phyloP scores from a whole-genome alignment of 768 basidiomycete species.

The Psilocybe tampanensis region DNA sequence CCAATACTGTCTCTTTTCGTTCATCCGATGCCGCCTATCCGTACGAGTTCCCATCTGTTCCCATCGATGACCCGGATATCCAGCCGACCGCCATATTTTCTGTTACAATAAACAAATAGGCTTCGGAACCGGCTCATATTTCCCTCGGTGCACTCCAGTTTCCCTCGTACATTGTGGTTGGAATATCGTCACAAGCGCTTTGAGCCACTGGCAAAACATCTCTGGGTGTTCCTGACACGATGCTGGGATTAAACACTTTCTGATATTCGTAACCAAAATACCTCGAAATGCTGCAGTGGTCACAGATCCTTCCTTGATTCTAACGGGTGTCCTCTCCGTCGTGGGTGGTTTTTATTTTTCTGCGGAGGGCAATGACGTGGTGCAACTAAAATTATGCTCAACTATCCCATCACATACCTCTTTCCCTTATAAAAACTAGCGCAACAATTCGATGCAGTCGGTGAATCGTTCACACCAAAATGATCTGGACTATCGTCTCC shows the following conservation, averaged over 20 bases:
- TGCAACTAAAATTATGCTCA: conserved; percentile 2
- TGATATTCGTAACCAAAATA: no score
- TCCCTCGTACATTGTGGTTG: no score
- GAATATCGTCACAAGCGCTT: no score
- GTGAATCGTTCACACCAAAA: not conserved
- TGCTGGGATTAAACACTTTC: no score
- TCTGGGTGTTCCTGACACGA: no score
- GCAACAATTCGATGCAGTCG: not conserved
- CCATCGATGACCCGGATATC: not conserved
- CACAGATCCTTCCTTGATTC: no score
- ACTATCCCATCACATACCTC: conserved; percentile 8
- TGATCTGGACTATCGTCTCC: conserved; percentile 11
- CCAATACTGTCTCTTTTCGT: not conserved
- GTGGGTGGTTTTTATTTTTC: not conserved
- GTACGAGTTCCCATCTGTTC: not conserved
- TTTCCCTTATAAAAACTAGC: conserved; percentile 9
- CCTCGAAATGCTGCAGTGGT: no score
- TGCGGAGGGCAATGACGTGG: conserved; percentile 4
- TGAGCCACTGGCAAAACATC: no score
- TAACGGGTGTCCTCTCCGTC: no score
- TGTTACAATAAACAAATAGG: not conserved
- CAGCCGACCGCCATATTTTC: not conserved
- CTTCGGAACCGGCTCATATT: not conserved
- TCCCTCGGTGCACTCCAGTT: not conserved
- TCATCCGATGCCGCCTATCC: not conserved